phyloP scores from a whole-genome alignment of 768 basidiomycete genomes.

The Suillus paluster region DNA sequence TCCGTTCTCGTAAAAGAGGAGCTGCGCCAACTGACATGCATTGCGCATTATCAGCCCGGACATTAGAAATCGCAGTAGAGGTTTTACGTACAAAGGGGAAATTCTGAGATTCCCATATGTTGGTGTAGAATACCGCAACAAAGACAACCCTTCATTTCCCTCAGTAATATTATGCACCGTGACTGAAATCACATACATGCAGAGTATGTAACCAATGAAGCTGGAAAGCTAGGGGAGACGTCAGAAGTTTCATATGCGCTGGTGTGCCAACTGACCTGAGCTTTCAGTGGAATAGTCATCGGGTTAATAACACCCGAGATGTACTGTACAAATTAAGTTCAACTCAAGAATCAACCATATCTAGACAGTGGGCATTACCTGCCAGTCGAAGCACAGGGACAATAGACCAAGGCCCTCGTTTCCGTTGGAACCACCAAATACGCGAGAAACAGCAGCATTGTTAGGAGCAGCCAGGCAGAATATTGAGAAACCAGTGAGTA shows the following conservation, averaged over 20 bases:
- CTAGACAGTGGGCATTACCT: slow-evolving; percentile 26
- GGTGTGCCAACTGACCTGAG: slow-evolving; percentile 36
- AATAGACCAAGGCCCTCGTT: slow-evolving; percentile 68
- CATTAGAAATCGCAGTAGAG: slow-evolving; percentile 8
- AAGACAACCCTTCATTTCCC: slow-evolving; percentile 31
- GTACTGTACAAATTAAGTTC: slow-evolving; percentile 46
- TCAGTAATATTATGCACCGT: neutral
- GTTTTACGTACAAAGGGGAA: slow-evolving; percentile 55
- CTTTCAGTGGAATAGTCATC: slow-evolving; percentile 56
- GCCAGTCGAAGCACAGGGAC: slow-evolving; percentile 66
- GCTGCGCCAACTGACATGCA: slow-evolving; percentile 30
- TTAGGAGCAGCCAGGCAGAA: slow-evolving; percentile 58
- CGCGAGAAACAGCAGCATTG: slow-evolving; percentile 51
- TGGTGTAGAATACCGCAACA: slow-evolving; percentile 44
- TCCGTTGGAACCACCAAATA: slow-evolving; percentile 65
- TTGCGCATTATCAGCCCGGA: neutral
- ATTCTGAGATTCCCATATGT: slow-evolving; percentile 60
- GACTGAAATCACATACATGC: slow-evolving; percentile 41
- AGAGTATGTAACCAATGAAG: slow-evolving; percentile 53
- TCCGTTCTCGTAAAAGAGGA: slow-evolving; percentile 55
- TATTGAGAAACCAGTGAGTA: slow-evolving; percentile 60
- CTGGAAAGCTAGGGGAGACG: slow-evolving; percentile 39
- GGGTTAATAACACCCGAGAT: slow-evolving; percentile 42
- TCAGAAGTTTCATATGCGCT: neutral
- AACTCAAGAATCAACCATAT: slow-evolving; percentile 45